Percentiles rank a stretch among this genome's conserved stretches.
Evolutionary conservation across 257 asterid genomes (phyloP).

Genomic region (Solanum chiquidenum): DNA sequence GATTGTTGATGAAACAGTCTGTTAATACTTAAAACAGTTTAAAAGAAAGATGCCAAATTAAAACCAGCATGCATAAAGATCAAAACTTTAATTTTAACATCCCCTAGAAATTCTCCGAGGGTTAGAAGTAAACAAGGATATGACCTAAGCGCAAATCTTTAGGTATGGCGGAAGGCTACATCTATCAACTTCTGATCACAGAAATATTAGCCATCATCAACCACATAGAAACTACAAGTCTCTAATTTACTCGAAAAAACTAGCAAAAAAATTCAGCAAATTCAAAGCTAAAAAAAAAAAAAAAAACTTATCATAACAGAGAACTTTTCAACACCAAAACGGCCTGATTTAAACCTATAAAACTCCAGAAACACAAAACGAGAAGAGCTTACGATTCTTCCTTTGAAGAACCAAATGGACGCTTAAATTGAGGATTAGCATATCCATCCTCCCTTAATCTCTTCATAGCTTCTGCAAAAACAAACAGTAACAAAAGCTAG

Average conservation of each 20-base stretch:
- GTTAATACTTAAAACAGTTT: background rate
- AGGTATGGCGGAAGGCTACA: background rate
- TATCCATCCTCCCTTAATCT: slow-evolving; percentile 7
- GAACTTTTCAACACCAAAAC: background rate
- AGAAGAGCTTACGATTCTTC: slow-evolving; percentile 46
- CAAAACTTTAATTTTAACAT: slow-evolving; percentile 3
- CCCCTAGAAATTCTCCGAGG: slow-evolving; percentile 5
- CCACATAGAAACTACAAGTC: background rate
- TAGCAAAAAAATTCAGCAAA: slow-evolving; percentile 1
- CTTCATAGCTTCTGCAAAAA: slow-evolving; percentile 20
- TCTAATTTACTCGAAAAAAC: slow-evolving; percentile 2
- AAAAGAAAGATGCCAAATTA: background rate
- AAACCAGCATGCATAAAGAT: slow-evolving; percentile 12
- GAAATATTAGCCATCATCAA: background rate
- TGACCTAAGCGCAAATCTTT: slow-evolving; percentile 1
- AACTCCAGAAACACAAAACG: background rate
- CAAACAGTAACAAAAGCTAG: background rate
- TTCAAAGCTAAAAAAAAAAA: background rate
- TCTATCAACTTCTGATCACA: slow-evolving; percentile 13
- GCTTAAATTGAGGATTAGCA: slow-evolving; percentile 8
- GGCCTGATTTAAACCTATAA: background rate
- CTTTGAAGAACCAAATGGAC: slow-evolving; percentile 33
- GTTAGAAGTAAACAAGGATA: background rate
- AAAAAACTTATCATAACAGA: background rate
- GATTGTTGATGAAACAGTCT: background rate